A percentile compares a stretch with the other conserved stretches of the same genome.
phyloP scores from a whole-genome alignment of 2,329 filamentous ascomycete genomes.

The Pyrenophora tritici-repentis region DNA sequence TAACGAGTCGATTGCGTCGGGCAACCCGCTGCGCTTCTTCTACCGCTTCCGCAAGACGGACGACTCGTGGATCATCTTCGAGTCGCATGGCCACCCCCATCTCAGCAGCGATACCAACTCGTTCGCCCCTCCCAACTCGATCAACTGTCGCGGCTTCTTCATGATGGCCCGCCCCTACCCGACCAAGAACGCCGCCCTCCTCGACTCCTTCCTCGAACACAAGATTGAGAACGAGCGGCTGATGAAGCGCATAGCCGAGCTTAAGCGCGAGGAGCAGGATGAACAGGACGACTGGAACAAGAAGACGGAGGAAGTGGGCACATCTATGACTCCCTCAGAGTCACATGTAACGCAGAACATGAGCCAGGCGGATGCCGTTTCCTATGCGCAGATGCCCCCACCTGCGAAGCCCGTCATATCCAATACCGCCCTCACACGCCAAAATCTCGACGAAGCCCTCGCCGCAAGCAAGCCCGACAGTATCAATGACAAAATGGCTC shows the following conservation, averaged over 20 bases:
- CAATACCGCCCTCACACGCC: slow-evolving; percentile 73
- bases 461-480: slow-evolving; percentile 72
- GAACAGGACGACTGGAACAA: slow-evolving; percentile 70
- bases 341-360: slow-evolving; percentile 48
- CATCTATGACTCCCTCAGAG: slow-evolving; percentile 51
- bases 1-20: slow-evolving; percentile 83
- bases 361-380: slow-evolving; percentile 39
- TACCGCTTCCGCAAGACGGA: slow-evolving; percentile 81
- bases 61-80: slow-evolving; percentile 77
- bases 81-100: slow-evolving; percentile 91
- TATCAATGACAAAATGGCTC: slow-evolving; percentile 81
- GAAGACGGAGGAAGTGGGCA: slow-evolving; percentile 55
- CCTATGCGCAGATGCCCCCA: slow-evolving; percentile 65
- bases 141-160: slow-evolving; percentile 85
- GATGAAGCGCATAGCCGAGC: slow-evolving; percentile 79
- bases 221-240: slow-evolving; percentile 95
- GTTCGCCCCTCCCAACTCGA: slow-evolving; percentile 63
- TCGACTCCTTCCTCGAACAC: slow-evolving; percentile 94
- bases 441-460: slow-evolving; percentile 76
- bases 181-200: slow-evolving; percentile 79
- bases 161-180: slow-evolving; percentile 92
- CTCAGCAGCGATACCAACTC: slow-evolving; percentile 71
- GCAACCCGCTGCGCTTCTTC: slow-evolving; percentile 80
- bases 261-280: slow-evolving; percentile 83
- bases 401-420: slow-evolving; percentile 66